Evolutionary conservation across 1,284 basidiomycete genomes (phyloP).

Genomic region (Ustilago esculenta): DNA sequence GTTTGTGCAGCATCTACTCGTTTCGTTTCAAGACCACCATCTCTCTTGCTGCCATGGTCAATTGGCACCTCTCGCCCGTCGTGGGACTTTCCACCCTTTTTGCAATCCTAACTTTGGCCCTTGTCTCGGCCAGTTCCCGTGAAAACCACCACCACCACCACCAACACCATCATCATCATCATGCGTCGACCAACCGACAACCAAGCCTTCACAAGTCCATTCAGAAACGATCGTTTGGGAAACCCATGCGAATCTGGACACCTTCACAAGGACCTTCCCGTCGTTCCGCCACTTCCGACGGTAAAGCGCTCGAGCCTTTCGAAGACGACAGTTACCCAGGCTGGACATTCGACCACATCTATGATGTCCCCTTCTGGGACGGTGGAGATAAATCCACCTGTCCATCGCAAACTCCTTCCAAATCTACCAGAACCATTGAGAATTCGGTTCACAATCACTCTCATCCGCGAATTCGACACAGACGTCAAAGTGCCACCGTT

Average conservation of each 20-base stretch:
- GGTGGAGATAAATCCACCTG: constrained; percentile 24
- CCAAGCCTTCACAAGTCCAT: neutral
- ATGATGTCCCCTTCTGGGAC: constrained; percentile 26
- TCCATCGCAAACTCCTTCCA: neutral
- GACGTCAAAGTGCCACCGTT: no score
- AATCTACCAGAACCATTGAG: no score
- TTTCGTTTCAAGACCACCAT: no score
- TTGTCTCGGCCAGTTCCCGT: neutral
- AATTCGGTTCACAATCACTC: no score
- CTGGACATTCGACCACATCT: constrained; percentile 13
- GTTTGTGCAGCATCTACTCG: no score
- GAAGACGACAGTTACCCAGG: constrained; percentile 12
- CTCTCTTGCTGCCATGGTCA: no score
- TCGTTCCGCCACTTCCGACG: constrained; percentile 3
- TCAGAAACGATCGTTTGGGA: constrained; percentile 11
- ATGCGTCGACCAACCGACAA: no score
- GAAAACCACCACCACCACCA: neutral
- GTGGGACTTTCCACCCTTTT: neutral
- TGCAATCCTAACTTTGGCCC: neutral
- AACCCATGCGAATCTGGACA: constrained; percentile 20
- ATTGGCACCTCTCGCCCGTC: no score
- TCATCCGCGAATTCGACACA: no score
- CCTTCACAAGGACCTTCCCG: constrained; percentile 17
- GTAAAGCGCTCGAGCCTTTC: constrained; percentile 17
- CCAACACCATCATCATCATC: neutral